Evolutionary conservation across 805 yeast species (phyloP).

Genomic region (Lipomyces chichibuensis): DNA sequence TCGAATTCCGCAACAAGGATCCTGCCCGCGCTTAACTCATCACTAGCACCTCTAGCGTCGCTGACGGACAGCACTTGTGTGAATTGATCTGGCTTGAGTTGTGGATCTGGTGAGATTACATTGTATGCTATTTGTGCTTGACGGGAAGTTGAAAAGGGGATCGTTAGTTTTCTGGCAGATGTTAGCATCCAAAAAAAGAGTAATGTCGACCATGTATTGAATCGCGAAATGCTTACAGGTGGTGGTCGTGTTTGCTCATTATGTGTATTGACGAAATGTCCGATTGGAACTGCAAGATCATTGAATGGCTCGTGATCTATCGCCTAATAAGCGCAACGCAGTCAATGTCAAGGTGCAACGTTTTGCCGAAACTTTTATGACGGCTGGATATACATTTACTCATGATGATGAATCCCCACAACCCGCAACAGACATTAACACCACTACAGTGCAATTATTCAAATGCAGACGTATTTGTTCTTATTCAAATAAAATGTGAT

Average conservation of each 20-base stretch:
- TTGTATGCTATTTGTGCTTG: conserved; percentile 68
- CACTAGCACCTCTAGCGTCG: neutral
- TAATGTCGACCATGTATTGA: neutral
- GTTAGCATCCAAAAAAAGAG: neutral
- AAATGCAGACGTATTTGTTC: neutral
- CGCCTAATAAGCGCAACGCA: too few species aligned
- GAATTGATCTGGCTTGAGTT: conserved; percentile 71
- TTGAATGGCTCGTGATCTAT: too few species aligned
- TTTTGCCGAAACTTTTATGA: too few species aligned
- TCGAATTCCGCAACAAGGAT: conserved; percentile 54
- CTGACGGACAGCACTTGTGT: conserved; percentile 50
- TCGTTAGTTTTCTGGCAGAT: conserved; percentile 46
- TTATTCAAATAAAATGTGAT: too few species aligned
- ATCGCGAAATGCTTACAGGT: neutral
- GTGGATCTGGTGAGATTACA: conserved; percentile 77
- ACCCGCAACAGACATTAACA: too few species aligned
- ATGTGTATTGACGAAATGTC: neutral
- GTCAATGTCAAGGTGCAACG: too few species aligned
- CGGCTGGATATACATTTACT: too few species aligned
- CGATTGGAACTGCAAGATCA: neutral
- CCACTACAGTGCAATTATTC: neutral
- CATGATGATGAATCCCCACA: too few species aligned
- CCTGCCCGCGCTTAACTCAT: neutral
- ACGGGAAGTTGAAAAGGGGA: conserved; percentile 63
- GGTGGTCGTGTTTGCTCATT: neutral